Evolutionary conservation across 106 monocot genomes (phyloP).

Genomic region (Dendrobium nobile): DNA sequence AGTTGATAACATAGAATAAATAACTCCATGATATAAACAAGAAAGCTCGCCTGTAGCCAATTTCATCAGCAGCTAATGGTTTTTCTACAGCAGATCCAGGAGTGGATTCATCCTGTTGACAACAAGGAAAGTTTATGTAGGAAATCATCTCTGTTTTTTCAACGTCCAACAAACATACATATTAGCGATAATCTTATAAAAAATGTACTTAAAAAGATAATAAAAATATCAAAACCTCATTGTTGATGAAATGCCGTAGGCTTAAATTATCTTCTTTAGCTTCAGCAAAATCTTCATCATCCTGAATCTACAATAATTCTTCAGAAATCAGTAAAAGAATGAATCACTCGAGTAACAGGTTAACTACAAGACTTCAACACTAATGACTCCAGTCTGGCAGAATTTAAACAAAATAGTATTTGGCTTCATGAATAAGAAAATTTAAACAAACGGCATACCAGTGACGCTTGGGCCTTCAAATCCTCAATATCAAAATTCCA

Average conservation of each 20-base stretch:
- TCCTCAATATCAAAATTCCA: conserved; percentile 98
- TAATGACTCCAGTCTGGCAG: background rate
- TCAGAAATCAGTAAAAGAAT: background rate
- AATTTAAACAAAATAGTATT: background rate
- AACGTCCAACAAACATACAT: background rate
- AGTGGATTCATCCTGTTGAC: conserved; percentile 38
- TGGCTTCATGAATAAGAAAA: background rate
- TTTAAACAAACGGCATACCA: conserved; percentile 34
- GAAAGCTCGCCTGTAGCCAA: background rate
- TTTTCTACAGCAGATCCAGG: conserved; percentile 11
- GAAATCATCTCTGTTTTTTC: background rate
- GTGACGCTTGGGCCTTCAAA: conserved; percentile 85
- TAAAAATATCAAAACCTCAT: conserved; percentile 36
- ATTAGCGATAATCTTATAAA: background rate
- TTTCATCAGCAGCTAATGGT: conserved; percentile 3
- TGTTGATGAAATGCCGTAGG: conserved; percentile 18
- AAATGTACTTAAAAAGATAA: background rate
- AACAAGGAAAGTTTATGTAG: background rate
- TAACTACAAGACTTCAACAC: background rate
- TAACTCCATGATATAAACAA: background rate
- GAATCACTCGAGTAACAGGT: background rate
- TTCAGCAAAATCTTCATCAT: conserved; percentile 63
- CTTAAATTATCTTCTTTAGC: conserved; percentile 63
- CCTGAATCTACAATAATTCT: conserved; percentile 48
- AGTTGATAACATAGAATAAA: background rate